Percentiles rank a stretch among this genome's conserved stretches.
These are phyloP conservation scores for Lunasporangiospora selenospora DNA, from an alignment of 192 early-diverging fungal genomes.

Conservation along the genomic window DNA sequence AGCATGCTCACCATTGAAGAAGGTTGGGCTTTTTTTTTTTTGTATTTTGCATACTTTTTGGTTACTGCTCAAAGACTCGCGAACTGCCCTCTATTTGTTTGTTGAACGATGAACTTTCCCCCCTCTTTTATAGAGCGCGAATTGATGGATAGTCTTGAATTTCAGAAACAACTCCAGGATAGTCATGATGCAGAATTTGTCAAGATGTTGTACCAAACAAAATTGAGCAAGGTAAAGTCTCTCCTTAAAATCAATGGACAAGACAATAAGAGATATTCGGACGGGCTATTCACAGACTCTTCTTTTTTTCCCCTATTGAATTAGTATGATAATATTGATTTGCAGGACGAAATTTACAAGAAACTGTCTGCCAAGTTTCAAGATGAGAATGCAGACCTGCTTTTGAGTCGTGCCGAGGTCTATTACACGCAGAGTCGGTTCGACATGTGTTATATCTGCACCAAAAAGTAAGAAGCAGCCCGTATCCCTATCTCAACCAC, in stretches of 20 bases:
- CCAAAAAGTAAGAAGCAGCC: constrained; percentile 60
- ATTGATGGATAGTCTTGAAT: constrained; percentile 57
- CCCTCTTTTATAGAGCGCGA: constrained; percentile 61
- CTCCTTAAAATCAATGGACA: not conserved
- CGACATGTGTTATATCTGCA: constrained; percentile 54
- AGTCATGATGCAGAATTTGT: constrained; percentile 64
- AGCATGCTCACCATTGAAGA: constrained; percentile 66
- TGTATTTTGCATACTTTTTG: not conserved
- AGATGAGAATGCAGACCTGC: constrained; percentile 54
- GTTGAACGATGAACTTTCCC: too few species aligned
- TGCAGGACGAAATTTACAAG: constrained; percentile 47
- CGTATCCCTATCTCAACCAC: too few species aligned
- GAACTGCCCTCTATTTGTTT: not conserved
- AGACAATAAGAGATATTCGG: not conserved
- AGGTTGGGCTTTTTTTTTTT: constrained; percentile 47
- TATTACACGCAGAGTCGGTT: constrained; percentile 55
- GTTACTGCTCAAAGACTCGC: not conserved
- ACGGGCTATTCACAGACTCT: not conserved
- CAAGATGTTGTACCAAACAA: constrained; percentile 62
- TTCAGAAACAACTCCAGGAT: constrained; percentile 51
- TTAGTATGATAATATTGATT: constrained; percentile 57
- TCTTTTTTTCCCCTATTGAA: not conserved
- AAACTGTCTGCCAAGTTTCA: constrained; percentile 49
- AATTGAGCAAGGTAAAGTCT: constrained; percentile 64
- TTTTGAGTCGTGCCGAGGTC: constrained; percentile 63